Evolutionary conservation across 345 rosid genomes (phyloP), one percentile per base, ranked within the genome.

Genomic region (Linum tenue): DNA sequence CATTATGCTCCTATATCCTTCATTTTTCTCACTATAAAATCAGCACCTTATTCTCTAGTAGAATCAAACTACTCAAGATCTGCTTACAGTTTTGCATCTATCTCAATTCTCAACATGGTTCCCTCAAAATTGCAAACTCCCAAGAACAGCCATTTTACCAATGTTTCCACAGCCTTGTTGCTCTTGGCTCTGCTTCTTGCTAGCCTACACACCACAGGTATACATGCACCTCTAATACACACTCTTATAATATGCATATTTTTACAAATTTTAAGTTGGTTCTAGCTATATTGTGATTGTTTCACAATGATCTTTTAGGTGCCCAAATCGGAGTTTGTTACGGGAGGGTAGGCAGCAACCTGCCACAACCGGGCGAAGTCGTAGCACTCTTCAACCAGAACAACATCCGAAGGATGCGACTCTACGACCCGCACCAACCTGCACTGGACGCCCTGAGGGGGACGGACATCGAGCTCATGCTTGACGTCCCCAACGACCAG

Each of bases 311-410:
- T 22, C 31, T 22, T 0, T 22, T 22, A 83, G 84, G 44, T 68
- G 87, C 80, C 7, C 84, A 86, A 63, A 75, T 81, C 40, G 94
- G 94, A 62, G 88, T 84, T 51, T 87, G 91, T 68, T 87, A 90
- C 64, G 94, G 94, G 38, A 82, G 69, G 82, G 1, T 1, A 0
- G 90, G 90, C 7, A 62, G 84, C 70, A 76, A 81, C 72, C 44
- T 87, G 1, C 90, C 91, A 39, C 56, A 85, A 37, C 55, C 71
- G 6, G 41, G 72, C 15, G 86, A 83, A 50, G 85, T 81, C 0
- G 69, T 87, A 60, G 75, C 67, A 5, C 82, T 87, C 10, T 90
- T 22, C 81, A 76, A 57, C 12, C 78, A 82, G 37, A 63, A 69
- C 15, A 59, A 59, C 62, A 59, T 59, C 3, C 62, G 62, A 36